phyloP scores from a whole-genome alignment of 805 yeast species.

The Starmerella bacillaris region DNA sequence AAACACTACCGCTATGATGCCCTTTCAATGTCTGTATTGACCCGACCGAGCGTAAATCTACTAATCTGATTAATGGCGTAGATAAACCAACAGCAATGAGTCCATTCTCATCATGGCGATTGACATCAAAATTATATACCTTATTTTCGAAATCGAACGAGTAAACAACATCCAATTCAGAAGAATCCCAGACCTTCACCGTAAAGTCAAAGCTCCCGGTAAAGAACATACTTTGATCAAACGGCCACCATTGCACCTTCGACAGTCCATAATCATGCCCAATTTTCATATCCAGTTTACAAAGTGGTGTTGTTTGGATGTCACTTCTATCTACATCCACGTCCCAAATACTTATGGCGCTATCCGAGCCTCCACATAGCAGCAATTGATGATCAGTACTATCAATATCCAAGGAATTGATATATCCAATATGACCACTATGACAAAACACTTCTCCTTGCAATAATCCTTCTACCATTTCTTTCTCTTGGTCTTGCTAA shows the following conservation, averaged over 20 bases:
- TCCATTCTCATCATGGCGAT: conserved; percentile 30
- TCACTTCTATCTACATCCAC: conserved; percentile 21
- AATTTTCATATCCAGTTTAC: conserved; percentile 7
- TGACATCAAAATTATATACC: conserved; percentile 50
- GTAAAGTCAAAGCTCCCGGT: conserved; percentile 65
- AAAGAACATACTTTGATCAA: conserved; percentile 70
- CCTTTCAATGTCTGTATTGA: conserved; percentile 55
- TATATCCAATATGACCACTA: conserved; percentile 26
- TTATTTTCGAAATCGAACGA: conserved; percentile 42
- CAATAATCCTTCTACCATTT: not conserved
- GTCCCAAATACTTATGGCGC: conserved; percentile 53
- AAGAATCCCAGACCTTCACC: conserved; percentile 68
- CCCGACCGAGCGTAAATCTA: conserved; percentile 59
- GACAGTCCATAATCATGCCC: conserved; percentile 63
- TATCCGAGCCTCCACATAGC: conserved; percentile 59
- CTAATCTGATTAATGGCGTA: conserved; percentile 45
- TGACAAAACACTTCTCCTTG: not conserved
- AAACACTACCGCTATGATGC: conserved; percentile 34
- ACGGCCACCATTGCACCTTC: conserved; percentile 70
- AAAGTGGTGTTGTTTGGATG: conserved; percentile 4
- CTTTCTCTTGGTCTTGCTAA: too few relatives aligned
- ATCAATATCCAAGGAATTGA: conserved; percentile 47
- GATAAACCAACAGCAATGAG: conserved; percentile 56
- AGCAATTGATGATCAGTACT: conserved; percentile 28
- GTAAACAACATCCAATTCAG: conserved; percentile 45